Base-by-base conservation (phyloP, 257 asterid genomes). In the Plantago ovata region DNA sequence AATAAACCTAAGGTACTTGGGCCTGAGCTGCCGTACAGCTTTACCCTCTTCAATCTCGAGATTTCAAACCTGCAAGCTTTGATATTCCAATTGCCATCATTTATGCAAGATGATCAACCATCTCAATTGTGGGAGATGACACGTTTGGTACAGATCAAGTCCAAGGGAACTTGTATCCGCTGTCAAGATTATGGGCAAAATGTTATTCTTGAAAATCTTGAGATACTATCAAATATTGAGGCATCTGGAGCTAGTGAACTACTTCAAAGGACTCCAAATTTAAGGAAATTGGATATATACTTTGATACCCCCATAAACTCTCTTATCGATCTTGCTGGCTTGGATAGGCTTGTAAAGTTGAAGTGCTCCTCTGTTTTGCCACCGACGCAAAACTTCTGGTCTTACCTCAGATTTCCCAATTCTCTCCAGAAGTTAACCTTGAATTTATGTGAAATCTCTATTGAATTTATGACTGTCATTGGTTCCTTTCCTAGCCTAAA, bases 1-100 rank as follows among this genome's bases (percentile, higher is more conserved):
- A 0, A 10, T 60, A 4, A 20, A 45, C 38, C 21, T 60, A 8
- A 60, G 38, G 56, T 60, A 60, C 65, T 22, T 60, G 38, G 56
- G 55, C 46, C 18, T 60, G 8, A 33, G 15, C 20, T 3, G 16
- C 19, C 18, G 0, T 6, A 15, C 56, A 15, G n/a, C 3, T n/a
- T 19, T 16, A 21, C 56, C 65, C 1, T 10, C 51, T 2, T 3
- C 9, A 41, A 22, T 60, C 7, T 24, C 42, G 11, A 60, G 1
- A 2, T 38, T 60, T 10, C 10, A 3, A 7, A 60, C 45, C 12
- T 56, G 0, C 46, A 33, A 13, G 28, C 64, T 18, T n/a, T 60
- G 1, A 60, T 60, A 1, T 16, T 28, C 0, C 40, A 20, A 53
- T 0, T 10, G 4, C 32, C 53, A 47, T 56, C 61, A 10, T 39